These are phyloP conservation scores for Calycina herbarum DNA, from an alignment of 2,329 filamentous ascomycete genomes.

Conservation along the genomic window DNA sequence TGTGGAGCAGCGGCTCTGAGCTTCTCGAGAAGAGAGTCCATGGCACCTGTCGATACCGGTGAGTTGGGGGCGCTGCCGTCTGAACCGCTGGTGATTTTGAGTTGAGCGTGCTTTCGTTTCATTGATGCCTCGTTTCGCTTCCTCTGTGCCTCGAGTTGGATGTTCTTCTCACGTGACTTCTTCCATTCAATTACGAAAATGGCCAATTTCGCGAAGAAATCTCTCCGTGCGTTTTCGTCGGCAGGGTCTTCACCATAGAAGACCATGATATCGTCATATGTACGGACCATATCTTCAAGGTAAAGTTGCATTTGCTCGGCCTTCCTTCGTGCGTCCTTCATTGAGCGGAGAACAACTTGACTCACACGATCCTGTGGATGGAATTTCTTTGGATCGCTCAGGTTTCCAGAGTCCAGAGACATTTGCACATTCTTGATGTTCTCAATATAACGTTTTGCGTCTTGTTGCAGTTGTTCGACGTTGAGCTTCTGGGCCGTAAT, in stretches of 20 bases:
- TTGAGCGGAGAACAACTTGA: slow-evolving; percentile 84
- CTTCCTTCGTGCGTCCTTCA: slow-evolving; percentile 96
- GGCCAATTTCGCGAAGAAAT: slow-evolving; percentile 94
- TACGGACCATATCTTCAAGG: slow-evolving; percentile 86
- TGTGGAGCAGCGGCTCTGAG: slow-evolving; percentile 90
- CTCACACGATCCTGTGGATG: slow-evolving; percentile 95
- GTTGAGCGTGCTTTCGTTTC: slow-evolving; percentile 79
- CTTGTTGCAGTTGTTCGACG: slow-evolving; percentile 83
- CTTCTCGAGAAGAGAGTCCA: slow-evolving; percentile 95
- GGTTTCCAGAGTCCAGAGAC: slow-evolving; percentile 87
- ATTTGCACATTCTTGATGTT: slow-evolving; percentile 93
- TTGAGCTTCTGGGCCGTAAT: slow-evolving; percentile 84
- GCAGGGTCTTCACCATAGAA: slow-evolving; percentile 93
- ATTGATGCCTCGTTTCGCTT: slow-evolving; percentile 87
- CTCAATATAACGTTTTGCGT: slow-evolving; percentile 89
- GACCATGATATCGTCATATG: slow-evolving; percentile 92
- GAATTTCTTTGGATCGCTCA: slow-evolving; percentile 96
- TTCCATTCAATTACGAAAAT: slow-evolving; percentile 92
- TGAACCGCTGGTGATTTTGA: slow-evolving; percentile 51
- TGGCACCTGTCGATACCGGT: slow-evolving; percentile 79
- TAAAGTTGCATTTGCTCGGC: slow-evolving; percentile 94
- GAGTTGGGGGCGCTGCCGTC: slow-evolving; percentile 55
- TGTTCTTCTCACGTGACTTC: slow-evolving; percentile 93
- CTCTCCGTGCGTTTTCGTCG: slow-evolving; percentile 88
- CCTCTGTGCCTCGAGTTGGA: slow-evolving; percentile 75